Evolutionary conservation across 164 flowering plant species (phyloP).

Genomic region (Vitis cinerea): DNA sequence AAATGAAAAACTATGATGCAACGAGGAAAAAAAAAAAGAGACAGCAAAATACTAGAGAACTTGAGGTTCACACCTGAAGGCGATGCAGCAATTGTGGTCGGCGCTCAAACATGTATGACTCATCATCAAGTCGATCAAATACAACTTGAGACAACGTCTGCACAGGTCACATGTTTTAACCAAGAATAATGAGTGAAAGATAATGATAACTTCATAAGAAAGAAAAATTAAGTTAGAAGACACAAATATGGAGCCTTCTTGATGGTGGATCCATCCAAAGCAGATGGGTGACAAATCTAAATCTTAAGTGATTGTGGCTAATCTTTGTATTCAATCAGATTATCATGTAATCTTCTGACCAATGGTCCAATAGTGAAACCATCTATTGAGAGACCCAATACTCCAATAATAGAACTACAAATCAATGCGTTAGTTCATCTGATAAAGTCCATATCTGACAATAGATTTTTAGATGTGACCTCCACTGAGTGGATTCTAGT

Average conservation of each 20-base stretch:
- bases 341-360: not conserved
- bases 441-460: not conserved
- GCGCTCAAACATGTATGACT: constrained; percentile 84
- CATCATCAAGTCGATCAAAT: constrained; percentile 89
- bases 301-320: not conserved
- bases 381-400: too few species aligned
- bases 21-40: not conserved
- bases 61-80: constrained; percentile 64
- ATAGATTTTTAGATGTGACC: not conserved
- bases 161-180: constrained; percentile 17
- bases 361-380: not conserved
- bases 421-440: not conserved
- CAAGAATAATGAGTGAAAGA: not conserved
- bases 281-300: not conserved
- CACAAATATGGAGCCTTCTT: not conserved
- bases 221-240: not conserved
- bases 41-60: not conserved
- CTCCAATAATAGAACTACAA: not conserved
- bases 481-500: not conserved
- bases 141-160: constrained; percentile 90
- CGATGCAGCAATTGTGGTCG: constrained; percentile 88
- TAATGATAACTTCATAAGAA: not conserved
- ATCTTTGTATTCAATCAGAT: not conserved
- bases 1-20: constrained; percentile 1
- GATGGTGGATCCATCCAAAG: not conserved